Evolutionary conservation across 768 basidiomycete genomes (phyloP), one percentile per base, ranked within the genome.

Genomic region (Podaxis sp.): DNA sequence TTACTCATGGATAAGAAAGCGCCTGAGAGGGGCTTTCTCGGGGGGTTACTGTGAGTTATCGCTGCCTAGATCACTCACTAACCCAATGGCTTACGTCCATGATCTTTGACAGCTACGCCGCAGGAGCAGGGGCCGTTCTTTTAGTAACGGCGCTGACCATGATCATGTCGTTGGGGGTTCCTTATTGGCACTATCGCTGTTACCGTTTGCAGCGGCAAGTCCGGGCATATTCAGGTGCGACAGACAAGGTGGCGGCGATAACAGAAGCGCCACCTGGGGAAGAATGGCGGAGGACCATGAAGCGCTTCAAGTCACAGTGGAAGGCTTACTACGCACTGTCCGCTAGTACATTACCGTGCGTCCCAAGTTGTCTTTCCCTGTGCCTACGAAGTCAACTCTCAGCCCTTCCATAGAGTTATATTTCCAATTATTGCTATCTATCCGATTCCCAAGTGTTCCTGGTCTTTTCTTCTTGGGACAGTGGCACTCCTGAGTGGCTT

Each of bases 401-500:
- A 42, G 3, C 5, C 8, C 15, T 9, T 4, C 49, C 12, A 22
- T 33, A 59, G 57, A 19, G 46, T 48, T 28, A 36, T 59, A 33
- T 49, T 59, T 33, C 57, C 57, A 0, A 59, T 59, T 48, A 44
- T 59, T n/a, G 13, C 42, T 7, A 36, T 49, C 3, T 59, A 49
- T 13, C 24, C 57, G 12, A 30, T 48, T 22, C 30, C 42, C 5
- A 59, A 48, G 17, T 59, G 57, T 24, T 49, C 57, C 6, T 59
- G 57, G 57, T 17, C 46, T 8, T 59, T 48, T 13, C 57, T 59
- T 59, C 46, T 59, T n/a, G 44, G 48, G 3, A 24, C 46, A 12
- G 17, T 59, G 3, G 44, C 57, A 2, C 42, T 59, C 4, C 40
- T 59, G 3, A 59, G 57, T 24, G 57, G 44, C 2, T 13, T 59